Conservation (phyloP, 106 monocot species). For the Chionographis japonica region DNA sequence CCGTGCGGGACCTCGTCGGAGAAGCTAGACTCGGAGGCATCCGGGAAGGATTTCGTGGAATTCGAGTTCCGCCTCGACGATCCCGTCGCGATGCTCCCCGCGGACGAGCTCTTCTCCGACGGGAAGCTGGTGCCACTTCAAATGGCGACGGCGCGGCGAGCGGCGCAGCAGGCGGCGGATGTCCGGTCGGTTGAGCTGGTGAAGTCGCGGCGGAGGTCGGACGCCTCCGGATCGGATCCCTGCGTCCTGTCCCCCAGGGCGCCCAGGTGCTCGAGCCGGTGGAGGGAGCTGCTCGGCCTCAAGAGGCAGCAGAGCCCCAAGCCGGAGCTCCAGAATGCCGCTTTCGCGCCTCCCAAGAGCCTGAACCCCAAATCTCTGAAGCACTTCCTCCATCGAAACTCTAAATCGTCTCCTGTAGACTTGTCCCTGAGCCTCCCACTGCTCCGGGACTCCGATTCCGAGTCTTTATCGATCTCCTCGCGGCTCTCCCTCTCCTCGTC, state of each 20-base stretch:
- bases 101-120: slow-evolving; percentile 67
- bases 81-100: slow-evolving; percentile 53
- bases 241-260: slow-evolving; percentile 36
- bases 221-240: slow-evolving; percentile 15
- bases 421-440: slow-evolving; percentile 45
- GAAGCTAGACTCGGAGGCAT: slow-evolving; percentile 7
- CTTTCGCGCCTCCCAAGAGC: slow-evolving; percentile 4
- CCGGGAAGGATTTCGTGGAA: slow-evolving; percentile 24
- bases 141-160: slow-evolving; percentile 3
- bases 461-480: slow-evolving; percentile 10
- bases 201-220: slow-evolving; percentile 5
- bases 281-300: slow-evolving; percentile 69
- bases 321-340: slow-evolving; percentile 7
- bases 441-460: slow-evolving; percentile 22
- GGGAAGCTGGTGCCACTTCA: slow-evolving; percentile 65
- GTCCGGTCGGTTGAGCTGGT: slow-evolving; percentile 4
- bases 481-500: slow-evolving; percentile 28
- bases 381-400: slow-evolving; percentile 39
- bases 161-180: neutral
- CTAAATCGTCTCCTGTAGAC: slow-evolving; percentile 17
- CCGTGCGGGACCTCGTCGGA: neutral
- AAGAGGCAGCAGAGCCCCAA: slow-evolving; percentile 25
- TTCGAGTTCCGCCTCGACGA: slow-evolving; percentile 62
- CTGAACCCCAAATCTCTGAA: slow-evolving; percentile 24
- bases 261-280: slow-evolving; percentile 69